Evolutionary conservation across 495 filamentous ascomycete genomes (phyloP).

Genomic region (Aspergillus sclerotiicarbonarius): DNA sequence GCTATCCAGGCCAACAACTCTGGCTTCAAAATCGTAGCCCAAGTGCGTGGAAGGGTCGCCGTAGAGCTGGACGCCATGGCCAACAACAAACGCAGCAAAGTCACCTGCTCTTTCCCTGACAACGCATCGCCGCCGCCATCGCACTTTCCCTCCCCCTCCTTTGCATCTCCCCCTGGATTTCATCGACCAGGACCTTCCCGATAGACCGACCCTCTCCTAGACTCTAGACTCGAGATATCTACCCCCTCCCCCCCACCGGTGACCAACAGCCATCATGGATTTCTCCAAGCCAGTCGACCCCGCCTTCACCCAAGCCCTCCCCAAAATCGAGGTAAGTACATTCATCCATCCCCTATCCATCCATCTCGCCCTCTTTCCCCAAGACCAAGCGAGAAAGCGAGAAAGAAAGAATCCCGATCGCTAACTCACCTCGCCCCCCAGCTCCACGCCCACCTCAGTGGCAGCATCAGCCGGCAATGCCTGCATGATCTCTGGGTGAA

Average conservation of each 20-base stretch:
- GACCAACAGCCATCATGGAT: slow-evolving; percentile 19
- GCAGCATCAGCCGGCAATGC: slow-evolving; percentile 72
- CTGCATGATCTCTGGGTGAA: slow-evolving; percentile 72
- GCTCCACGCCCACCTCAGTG: slow-evolving; percentile 82
- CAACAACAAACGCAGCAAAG: not conserved
- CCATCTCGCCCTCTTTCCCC: not conserved
- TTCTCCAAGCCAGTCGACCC: slow-evolving; percentile 27
- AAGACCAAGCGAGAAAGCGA: not conserved
- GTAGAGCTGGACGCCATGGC: not conserved
- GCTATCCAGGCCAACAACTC: no score
- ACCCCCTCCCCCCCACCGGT: not conserved
- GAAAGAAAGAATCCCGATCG: not conserved
- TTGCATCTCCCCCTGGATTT: slow-evolving; percentile 22
- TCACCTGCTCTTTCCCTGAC: slow-evolving; percentile 22
- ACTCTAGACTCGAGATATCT: no score
- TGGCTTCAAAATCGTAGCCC: not conserved
- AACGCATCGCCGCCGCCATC: slow-evolving; percentile 23
- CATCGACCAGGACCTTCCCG: not conserved
- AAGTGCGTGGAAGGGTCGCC: not conserved
- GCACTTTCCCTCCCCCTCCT: slow-evolving; percentile 30
- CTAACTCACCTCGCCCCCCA: slow-evolving; percentile 23
- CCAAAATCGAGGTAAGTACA: slow-evolving; percentile 41
- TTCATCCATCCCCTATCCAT: not conserved
- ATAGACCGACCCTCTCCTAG: not conserved
- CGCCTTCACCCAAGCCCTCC: slow-evolving; percentile 33